Base-by-base conservation (phyloP, 2,329 filamentous ascomycete species). In the Clarireedia sp. region DNA sequence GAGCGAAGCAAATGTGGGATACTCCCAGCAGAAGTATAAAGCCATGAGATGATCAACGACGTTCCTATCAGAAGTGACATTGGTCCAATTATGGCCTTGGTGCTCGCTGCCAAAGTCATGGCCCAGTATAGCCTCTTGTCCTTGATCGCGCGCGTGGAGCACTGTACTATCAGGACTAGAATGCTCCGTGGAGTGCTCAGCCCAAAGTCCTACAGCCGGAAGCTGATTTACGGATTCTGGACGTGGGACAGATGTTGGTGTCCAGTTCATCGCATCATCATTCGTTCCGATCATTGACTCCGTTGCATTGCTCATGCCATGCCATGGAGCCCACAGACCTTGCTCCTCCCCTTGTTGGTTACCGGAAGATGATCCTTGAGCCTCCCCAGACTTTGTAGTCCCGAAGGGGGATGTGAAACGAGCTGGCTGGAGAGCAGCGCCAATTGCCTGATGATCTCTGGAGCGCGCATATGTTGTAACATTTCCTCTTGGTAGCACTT, bases 21-120 rank as follows among this genome's bases (percentile, higher is more conserved):
- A 88, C 61, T 86, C 81, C 79, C 85, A 89, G 70, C 83, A 86
- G 60, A 88, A 88, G 69, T 87, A 88, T 29, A 87, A 72, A 0
- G 78, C 75, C 46, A 87, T 69, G 9, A 87, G 74, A 62, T 84
- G 82, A 59, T 82, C 75, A 1, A 88, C 78, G 17, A 87, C 74
- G 12, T 67, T 69, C n/a, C 73, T 63, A 60, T 87, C 82, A 2
- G 67, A 64, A 1, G 82, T 85, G 37, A 87, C 76, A 41, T 64
- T 73, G 2, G 85, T 86, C 85, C 85, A 88, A 81, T 85, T 56
- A 79, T 69, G 55, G 70, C 81, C 83, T 58, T 86, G 86, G 2
- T 37, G 19, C 44, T 86, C 72, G 0, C 77, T 74, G 29, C 87
- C 69, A 21, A 87, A 74, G 57, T 82, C 79, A 57, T 80, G 73